Percentiles rank a stretch among this genome's conserved stretches.
phyloP scores from a whole-genome alignment of 306 rosid genomes.

The Trifolium pratense region DNA sequence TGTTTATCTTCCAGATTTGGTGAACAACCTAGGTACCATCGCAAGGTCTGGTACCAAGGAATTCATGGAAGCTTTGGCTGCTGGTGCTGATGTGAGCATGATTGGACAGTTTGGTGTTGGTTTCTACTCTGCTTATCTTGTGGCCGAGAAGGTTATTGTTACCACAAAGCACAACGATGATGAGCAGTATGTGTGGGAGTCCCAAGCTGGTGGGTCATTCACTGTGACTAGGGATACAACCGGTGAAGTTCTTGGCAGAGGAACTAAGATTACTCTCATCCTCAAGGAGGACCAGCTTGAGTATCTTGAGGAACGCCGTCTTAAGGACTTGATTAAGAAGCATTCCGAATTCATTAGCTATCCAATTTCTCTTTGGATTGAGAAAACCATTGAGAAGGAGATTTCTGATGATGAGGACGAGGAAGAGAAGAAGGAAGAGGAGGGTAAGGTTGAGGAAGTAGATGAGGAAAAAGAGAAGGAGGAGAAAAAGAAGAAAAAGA shows the following conservation, averaged over 20 bases:
- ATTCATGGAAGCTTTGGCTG: conserved; percentile 94
- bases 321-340: conserved; percentile 91
- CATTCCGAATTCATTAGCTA: conserved; percentile 97
- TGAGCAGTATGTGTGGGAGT: conserved; percentile 94
- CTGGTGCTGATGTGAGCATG: conserved; percentile 99
- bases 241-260: conserved; percentile 86
- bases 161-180: conserved; percentile 92
- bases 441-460: conserved; percentile 86
- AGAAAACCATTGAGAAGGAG: conserved; percentile 92
- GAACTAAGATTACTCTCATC: conserved; percentile 72
- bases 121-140: conserved; percentile 94
- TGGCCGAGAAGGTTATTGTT: conserved; percentile 86
- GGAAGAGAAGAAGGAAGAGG: conserved; percentile 92
- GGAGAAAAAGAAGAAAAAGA: conserved; percentile 86
- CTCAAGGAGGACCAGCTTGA: conserved; percentile 98
- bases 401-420: conserved; percentile 94
- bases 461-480: conserved; percentile 90
- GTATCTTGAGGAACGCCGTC: conserved; percentile 87
- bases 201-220: conserved; percentile 96
- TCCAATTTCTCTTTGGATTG: conserved; percentile 91
- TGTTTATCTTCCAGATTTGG: conserved; percentile 68
- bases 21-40: conserved; percentile 93
- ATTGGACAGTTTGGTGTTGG: conserved; percentile 98
- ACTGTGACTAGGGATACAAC: conserved; percentile 83
- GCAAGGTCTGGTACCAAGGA: conserved; percentile 99